Base-by-base conservation (phyloP, 768 basidiomycete species). In the Hericium rajendrae region DNA sequence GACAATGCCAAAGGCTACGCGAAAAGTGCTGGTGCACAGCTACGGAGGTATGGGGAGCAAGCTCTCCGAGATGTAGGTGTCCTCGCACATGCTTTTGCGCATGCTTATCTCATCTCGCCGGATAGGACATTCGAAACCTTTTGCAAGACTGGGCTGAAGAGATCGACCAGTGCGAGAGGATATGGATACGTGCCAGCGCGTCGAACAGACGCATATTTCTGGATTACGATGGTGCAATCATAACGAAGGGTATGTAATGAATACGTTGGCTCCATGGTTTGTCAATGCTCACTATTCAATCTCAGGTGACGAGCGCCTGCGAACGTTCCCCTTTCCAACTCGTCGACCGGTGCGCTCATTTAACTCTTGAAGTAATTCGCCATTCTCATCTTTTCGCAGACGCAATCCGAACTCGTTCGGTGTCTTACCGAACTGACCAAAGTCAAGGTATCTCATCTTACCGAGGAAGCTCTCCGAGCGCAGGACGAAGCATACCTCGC, bases 311-410 rank as follows among this genome's bases (percentile, higher is more conserved):
- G 81, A 81, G 37, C 80, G 94, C 39, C 71, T 98, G 32, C 81
- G 94, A 48, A 89, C 86, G 0, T 98, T 95, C 70, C 94, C 94
- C 0, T 99, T 99, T 71, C 94, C 94, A 3, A 99, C 97, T 1
- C 85, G 94, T 41, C 80, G 97, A 62, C 95, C 97, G 13, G 93
- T 94, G 70, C 58, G 88, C 75, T n/a, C 18, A 26, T 51, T 48
- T 22, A 24, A 12, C 39, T 18, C 39, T 26, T 56, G n/a, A 53
- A 53, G 18, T 20, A 54, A 32, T 8, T 32, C 32, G 5, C 40
- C 28, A 32, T 52, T 57, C n/a, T 40, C 51, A 38, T 41, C 22
- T 39, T 49, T 49, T 39, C 28, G 2, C 60, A 95, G 90, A 99
- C 95, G 0, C 88, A 92, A 74, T 81, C 91, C 2, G 97, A 99